phyloP scores from a whole-genome alignment of 495 filamentous ascomycete genomes.

The Penicillium diatomitis region DNA sequence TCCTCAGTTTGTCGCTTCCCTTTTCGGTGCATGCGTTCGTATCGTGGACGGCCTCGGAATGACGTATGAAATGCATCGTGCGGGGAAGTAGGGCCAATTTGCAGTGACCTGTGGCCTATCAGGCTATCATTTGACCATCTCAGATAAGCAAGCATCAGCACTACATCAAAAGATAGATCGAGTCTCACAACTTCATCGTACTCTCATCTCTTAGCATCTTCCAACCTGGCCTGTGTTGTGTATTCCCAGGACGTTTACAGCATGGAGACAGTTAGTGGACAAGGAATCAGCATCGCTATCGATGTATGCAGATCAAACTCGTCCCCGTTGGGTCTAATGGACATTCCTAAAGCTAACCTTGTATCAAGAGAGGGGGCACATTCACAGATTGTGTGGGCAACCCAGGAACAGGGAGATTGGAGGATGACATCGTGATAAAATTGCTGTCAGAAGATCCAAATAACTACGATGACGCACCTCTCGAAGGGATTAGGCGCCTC shows the following conservation, averaged over 20 bases:
- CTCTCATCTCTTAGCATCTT: too few relatives aligned
- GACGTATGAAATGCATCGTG: neutral
- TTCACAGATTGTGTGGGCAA: slow-evolving; percentile 23
- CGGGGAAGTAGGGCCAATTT: neutral
- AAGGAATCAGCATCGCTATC: slow-evolving; percentile 19
- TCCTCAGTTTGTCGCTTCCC: neutral
- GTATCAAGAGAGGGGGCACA: slow-evolving; percentile 12
- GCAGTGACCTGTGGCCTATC: neutral
- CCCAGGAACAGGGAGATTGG: slow-evolving; percentile 13
- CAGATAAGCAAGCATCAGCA: too few relatives aligned
- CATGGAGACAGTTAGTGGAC: neutral
- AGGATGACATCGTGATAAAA: slow-evolving; percentile 59
- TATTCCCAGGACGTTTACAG: neutral
- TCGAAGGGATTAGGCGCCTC: slow-evolving; percentile 75
- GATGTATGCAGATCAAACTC: slow-evolving; percentile 10
- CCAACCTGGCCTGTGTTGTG: too few relatives aligned
- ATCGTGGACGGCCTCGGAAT: neutral
- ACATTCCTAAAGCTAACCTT: neutral
- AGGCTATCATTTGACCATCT: too few relatives aligned
- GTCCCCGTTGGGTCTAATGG: neutral
- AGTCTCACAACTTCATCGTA: too few relatives aligned
- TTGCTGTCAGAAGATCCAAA: slow-evolving; percentile 71
- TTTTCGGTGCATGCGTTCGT: neutral
- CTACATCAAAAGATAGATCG: too few relatives aligned
- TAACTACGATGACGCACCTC: slow-evolving; percentile 74